A percentile compares a stretch with the other conserved stretches of the same genome.
phyloP scores from a whole-genome alignment of 306 rosid species.

The Corylus heterophylla region DNA sequence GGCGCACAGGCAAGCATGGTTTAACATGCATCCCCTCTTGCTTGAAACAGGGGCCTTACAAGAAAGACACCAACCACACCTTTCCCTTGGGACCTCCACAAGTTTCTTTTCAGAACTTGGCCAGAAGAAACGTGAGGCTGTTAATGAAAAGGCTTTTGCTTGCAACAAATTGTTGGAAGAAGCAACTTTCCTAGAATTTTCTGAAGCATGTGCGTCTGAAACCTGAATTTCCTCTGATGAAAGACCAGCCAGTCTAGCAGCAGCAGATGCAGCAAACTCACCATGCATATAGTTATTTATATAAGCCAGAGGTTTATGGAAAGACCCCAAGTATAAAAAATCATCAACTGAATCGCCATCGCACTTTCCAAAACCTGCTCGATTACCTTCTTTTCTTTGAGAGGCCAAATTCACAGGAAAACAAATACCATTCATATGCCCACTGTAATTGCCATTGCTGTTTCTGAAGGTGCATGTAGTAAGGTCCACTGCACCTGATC shows the following conservation, averaged over 20 bases:
- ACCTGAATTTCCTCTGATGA: slow-evolving; percentile 76
- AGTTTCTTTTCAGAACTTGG: slow-evolving; percentile 90
- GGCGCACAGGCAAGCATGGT: slow-evolving; percentile 84
- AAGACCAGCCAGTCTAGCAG: slow-evolving; percentile 64
- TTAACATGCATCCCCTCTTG: slow-evolving; percentile 97
- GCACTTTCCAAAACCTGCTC: slow-evolving; percentile 43
- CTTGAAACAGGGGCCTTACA: slow-evolving; percentile 76
- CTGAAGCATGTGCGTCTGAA: slow-evolving; percentile 56
- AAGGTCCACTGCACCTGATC: slow-evolving; percentile 33
- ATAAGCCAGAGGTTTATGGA: slow-evolving; percentile 69
- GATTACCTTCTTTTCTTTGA: slow-evolving; percentile 47
- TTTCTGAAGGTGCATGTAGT: slow-evolving; percentile 36
- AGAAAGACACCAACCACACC: slow-evolving; percentile 99
- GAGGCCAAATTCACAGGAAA: slow-evolving; percentile 38
- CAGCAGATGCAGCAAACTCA: slow-evolving; percentile 96
- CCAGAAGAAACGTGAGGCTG: slow-evolving; percentile 95
- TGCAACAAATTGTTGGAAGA: slow-evolving; percentile 62
- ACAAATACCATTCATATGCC: slow-evolving; percentile 33
- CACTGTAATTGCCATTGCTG: slow-evolving; percentile 28
- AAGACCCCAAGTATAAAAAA: slow-evolving; percentile 56
- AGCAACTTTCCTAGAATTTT: slow-evolving; percentile 54
- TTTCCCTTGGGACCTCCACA: slow-evolving; percentile 96
- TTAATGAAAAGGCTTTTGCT: slow-evolving; percentile 78
- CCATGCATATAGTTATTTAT: slow-evolving; percentile 83
- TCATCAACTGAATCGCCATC: slow-evolving; percentile 31